Evolutionary conservation across 345 rosid species (phyloP), one percentile per base, ranked within the genome.

Genomic region (Moricandia moricandioides): DNA sequence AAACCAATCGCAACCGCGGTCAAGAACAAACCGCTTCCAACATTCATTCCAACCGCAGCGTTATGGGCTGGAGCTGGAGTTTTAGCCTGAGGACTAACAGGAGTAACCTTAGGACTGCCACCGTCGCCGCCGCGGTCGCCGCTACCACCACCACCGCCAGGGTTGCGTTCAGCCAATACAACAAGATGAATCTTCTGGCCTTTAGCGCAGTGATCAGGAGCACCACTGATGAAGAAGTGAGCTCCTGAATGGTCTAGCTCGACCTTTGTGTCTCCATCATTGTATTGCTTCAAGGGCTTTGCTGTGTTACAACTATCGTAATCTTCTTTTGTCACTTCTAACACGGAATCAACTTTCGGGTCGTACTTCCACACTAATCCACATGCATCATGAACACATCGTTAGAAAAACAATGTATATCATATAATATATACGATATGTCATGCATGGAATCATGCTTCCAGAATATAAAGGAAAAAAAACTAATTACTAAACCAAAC

Each of bases 161-260:
- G 72, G n/a, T 16, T 62, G 35, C 81, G 81, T 70, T 76, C 74
- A 57, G 88, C 65, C 77, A 85, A 63, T 27, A 87, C 91, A 33
- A 83, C 82, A 6, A 89, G 70, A 2, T 49, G 18, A 0, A 88
- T 58, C 80, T 89, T 89, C 73, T 86, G 45, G 7, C 92, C 90
- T 4, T 84, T 85, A 52, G 45, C 72, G 49, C 92, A 86, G 43
- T 76, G 81, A 0, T 85, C 85, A 11, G 76, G 57, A 18, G 83
- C 82, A 52, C 96, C 96, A 54, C 89, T 89, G 13, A 89, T 85
- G 84, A 88, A 89, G 80, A 73, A 88, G 54, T 70, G 74, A 5
- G 86, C 69, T 3, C 92, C 96, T 2, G 86, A 71, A 6, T 59
- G 52, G 5, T 79, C 80, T 24, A 89, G 59, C 51, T 75, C 67